Conservation (phyloP, 106 monocot genomes). For the Alisma plantagoaquatica region DNA sequence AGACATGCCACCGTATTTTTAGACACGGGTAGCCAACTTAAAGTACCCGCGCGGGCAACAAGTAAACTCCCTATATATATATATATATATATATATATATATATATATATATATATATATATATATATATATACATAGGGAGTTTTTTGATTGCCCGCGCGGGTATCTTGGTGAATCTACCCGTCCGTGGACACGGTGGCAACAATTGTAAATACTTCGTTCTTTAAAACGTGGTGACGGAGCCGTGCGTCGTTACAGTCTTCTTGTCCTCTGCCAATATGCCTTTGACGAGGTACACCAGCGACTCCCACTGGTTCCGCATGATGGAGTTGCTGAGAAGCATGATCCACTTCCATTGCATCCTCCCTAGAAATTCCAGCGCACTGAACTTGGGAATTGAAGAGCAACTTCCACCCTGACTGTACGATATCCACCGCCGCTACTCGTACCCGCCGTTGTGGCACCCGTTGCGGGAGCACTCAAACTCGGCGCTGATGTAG, state of each 20-base stretch:
- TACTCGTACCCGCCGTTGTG: constrained; percentile 46
- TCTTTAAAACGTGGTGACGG: constrained; percentile 37
- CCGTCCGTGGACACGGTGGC: no score
- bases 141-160: no score
- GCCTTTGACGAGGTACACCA: constrained; percentile 55
- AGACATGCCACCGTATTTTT: no score
- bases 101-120: no score
- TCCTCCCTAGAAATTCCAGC: constrained; percentile 43
- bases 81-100: no score
- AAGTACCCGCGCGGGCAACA: no score
- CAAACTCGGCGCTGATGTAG: constrained; percentile 33
- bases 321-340: constrained; percentile 63
- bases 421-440: constrained; percentile 60
- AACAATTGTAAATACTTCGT: no score
- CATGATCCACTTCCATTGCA: constrained; percentile 44
- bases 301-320: constrained; percentile 72
- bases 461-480: constrained; percentile 44
- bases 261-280: constrained; percentile 49
- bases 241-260: constrained; percentile 23
- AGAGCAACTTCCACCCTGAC: no score
- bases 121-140: no score
- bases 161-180: no score
- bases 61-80: no score
- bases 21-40: no score
- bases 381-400: constrained; percentile 58